Evolutionary conservation across 1,284 basidiomycete genomes (phyloP), one percentile per base, ranked within the genome.

Genomic region (Ustilago sp.): DNA sequence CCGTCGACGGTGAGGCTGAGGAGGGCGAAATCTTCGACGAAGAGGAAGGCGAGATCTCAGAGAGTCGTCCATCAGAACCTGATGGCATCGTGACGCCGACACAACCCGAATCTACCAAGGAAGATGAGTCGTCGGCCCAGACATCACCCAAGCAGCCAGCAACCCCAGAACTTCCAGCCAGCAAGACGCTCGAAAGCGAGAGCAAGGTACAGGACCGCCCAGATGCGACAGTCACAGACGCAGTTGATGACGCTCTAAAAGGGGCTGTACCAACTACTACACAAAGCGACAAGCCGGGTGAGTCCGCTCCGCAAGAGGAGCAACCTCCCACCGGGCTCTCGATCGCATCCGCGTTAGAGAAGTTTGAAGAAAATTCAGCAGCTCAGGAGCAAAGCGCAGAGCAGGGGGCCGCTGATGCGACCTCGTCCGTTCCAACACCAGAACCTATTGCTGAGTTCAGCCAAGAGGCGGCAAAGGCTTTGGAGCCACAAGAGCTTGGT

Each of bases 1-100:
- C 52, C 35, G 39, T 41, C 28, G 74, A 71, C n/a, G 74, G 72
- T 34, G 74, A 77, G 54, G 74, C 74, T 6, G 74, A 77, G 28
- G 74, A 77, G 35, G 74, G 74, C 5, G 74, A 77, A 57, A 77
- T 77, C 28, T 31, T 70, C 35, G 73, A 75, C n/a, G 63, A 72
- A 52, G 74, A 77, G 41, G 74, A 77, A 59, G 74, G 74, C 38
- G 74, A 77, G 39, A 77, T 72, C 9, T 38, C 56, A 2, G 69
- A 77, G 17, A 59, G n/a, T 38, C 64, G 35, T 28, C 58, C 60
- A 8, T 31, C 54, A 11, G 58, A 54, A 31, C 35, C 62, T 12
- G 31, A 34, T 34, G n/a, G 19, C 31, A 12, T 45, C 7, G 50
- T 57, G 36, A 48, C 47, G 31, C 61, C 64, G 8, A 15, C 50